These are phyloP conservation scores for Sanghuangporus weigelae DNA, from an alignment of 1,284 basidiomycete genomes.

Conservation along the genomic window DNA sequence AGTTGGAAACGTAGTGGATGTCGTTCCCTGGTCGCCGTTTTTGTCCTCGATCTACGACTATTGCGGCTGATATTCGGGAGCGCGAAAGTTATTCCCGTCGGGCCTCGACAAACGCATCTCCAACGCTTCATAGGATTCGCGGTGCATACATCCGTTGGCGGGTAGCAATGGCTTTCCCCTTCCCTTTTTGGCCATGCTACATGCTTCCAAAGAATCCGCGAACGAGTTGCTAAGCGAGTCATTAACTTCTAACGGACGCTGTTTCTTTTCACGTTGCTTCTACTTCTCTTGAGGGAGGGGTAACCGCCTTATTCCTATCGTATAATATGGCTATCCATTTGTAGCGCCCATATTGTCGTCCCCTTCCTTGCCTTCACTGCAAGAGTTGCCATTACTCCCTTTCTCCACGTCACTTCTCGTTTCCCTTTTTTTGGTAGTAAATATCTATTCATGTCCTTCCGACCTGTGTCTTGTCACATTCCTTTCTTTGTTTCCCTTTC, in stretches of 20 bases:
- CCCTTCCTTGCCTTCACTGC: slow-evolving; percentile 17
- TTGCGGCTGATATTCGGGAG: slow-evolving; percentile 1
- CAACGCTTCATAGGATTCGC: slow-evolving; percentile 2
- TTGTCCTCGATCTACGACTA: slow-evolving; percentile 5
- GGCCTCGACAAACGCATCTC: slow-evolving; percentile 9
- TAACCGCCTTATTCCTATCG: slow-evolving; percentile 28
- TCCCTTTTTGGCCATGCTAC: slow-evolving; percentile 20
- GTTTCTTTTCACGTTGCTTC: slow-evolving; percentile 47
- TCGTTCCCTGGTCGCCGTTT: slow-evolving; percentile 9
- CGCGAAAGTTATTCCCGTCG: slow-evolving; percentile 3
- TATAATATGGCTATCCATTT: slow-evolving; percentile 22
- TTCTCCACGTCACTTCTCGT: background rate
- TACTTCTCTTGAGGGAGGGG: slow-evolving; percentile 19
- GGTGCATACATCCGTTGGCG: background rate
- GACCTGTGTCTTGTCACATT: slow-evolving; percentile 14
- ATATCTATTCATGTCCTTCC: slow-evolving; percentile 21
- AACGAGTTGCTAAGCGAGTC: slow-evolving; percentile 26
- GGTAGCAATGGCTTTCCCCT: slow-evolving; percentile 15
- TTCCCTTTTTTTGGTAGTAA: slow-evolving; percentile 23
- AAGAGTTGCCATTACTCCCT: background rate
- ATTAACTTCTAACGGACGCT: slow-evolving; percentile 59
- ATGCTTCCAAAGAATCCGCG: slow-evolving; percentile 4
- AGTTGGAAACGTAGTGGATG: slow-evolving; percentile 21
- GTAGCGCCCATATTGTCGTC: slow-evolving; percentile 30
- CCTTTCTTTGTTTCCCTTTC: slow-evolving; percentile 22